Evolutionary conservation across 1,284 basidiomycete species (phyloP).

Genomic region (Ceratobasidium sp.): DNA sequence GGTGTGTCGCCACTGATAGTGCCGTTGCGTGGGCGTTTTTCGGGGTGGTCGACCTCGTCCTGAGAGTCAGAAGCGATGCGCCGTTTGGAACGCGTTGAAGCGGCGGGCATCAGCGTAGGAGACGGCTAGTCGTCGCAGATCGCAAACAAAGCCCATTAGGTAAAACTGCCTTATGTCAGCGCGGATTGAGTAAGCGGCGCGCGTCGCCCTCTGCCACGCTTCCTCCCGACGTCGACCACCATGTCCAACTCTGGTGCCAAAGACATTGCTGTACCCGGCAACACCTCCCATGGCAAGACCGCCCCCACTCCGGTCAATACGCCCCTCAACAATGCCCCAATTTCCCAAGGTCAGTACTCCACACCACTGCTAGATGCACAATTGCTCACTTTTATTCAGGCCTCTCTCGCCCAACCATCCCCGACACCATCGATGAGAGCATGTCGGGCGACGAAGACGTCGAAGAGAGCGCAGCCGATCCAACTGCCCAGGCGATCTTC

Average conservation of each 20-base stretch:
- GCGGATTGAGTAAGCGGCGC: slow-evolving; percentile 21
- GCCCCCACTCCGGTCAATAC: slow-evolving; percentile 88
- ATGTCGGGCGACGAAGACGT: slow-evolving; percentile 48
- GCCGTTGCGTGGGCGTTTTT: slow-evolving; percentile 17
- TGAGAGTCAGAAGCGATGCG: slow-evolving; percentile 5
- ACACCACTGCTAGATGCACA: not conserved
- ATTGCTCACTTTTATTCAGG: slow-evolving; percentile 51
- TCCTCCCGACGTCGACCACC: slow-evolving; percentile 26
- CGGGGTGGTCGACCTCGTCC: slow-evolving; percentile 11
- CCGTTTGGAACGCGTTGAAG: slow-evolving; percentile 20
- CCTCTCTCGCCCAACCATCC: slow-evolving; percentile 63
- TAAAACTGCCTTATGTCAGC: slow-evolving; percentile 16
- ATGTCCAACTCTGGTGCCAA: slow-evolving; percentile 30
- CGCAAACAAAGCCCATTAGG: not conserved
- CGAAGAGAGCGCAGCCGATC: slow-evolving; percentile 5
- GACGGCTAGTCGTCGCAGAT: slow-evolving; percentile 5
- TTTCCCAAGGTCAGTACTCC: slow-evolving; percentile 56
- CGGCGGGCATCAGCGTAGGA: slow-evolving; percentile 21
- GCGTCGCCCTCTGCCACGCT: slow-evolving; percentile 39
- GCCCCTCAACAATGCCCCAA: slow-evolving; percentile 74
- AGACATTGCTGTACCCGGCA: slow-evolving; percentile 23
- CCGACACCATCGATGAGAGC: slow-evolving; percentile 68
- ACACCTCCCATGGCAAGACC: slow-evolving; percentile 14
- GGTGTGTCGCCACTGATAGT: not conserved
- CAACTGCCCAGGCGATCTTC: slow-evolving; percentile 24